These are phyloP conservation scores for Astragalus membranaceus DNA, from an alignment of 306 rosid genomes.

Conservation along the genomic window DNA sequence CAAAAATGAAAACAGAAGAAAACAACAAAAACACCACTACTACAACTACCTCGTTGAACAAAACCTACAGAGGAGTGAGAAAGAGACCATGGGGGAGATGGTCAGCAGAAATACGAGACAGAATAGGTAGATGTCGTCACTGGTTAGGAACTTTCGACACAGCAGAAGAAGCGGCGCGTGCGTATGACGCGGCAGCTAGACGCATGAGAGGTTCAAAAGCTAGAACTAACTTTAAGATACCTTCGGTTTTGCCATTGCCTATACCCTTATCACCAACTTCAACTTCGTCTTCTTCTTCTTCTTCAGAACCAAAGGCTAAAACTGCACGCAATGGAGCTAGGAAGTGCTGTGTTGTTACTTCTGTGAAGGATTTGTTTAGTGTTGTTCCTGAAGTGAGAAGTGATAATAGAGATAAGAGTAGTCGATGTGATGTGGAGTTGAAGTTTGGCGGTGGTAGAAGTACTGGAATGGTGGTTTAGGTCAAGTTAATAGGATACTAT, in stretches of 20 bases:
- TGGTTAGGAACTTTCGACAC: slow-evolving; percentile 93
- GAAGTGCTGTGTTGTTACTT: slow-evolving; percentile 51
- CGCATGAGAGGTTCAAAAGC: slow-evolving; percentile 78
- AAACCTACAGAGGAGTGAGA: slow-evolving; percentile 74
- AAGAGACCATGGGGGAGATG: slow-evolving; percentile 94
- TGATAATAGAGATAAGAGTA: not conserved
- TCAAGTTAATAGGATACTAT: not conserved
- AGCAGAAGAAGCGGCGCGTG: slow-evolving; percentile 94
- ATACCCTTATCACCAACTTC: not conserved
- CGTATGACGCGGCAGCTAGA: slow-evolving; percentile 88
- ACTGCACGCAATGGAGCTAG: not conserved
- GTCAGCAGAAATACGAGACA: slow-evolving; percentile 90
- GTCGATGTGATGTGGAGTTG: slow-evolving; percentile 21
- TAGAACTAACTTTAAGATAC: slow-evolving; percentile 63
- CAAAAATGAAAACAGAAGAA: not conserved
- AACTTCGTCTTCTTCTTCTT: not conserved
- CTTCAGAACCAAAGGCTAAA: not conserved
- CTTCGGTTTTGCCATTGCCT: slow-evolving; percentile 43
- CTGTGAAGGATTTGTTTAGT: slow-evolving; percentile 63
- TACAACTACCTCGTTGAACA: not conserved
- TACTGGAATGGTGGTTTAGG: slow-evolving; percentile 24
- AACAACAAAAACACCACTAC: not conserved
- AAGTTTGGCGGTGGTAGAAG: slow-evolving; percentile 33
- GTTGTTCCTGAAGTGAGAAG: slow-evolving; percentile 22
- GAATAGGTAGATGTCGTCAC: slow-evolving; percentile 79